phyloP scores from a whole-genome alignment of 1,284 basidiomycete genomes.

The Bjerkandera adusta region DNA sequence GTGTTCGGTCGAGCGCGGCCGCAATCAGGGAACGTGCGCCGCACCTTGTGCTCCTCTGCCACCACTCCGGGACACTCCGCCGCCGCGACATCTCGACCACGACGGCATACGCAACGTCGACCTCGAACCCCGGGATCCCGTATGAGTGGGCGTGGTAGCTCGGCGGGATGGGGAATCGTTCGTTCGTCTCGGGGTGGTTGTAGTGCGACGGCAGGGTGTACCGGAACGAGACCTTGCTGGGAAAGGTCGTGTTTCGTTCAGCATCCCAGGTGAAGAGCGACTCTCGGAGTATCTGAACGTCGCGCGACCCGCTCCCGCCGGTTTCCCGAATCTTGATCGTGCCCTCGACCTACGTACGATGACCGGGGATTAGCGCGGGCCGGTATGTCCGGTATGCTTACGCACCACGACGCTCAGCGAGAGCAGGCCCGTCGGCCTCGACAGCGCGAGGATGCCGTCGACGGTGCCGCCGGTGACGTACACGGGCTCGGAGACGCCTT shows the following conservation, averaged over 20 bases:
- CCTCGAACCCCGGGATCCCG: slow-evolving; percentile 65
- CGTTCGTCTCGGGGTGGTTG: slow-evolving; percentile 17
- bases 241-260: slow-evolving; percentile 20
- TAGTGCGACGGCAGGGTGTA: slow-evolving; percentile 27
- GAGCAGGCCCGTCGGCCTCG: slow-evolving; percentile 23
- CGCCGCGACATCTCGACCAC: slow-evolving; percentile 22
- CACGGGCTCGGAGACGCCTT: slow-evolving; percentile 18
- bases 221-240: slow-evolving; percentile 25
- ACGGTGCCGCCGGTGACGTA: slow-evolving; percentile 25
- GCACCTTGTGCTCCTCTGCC: slow-evolving; percentile 25
- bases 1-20: too few species aligned
- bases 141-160: slow-evolving; percentile 59
- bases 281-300: slow-evolving; percentile 20
- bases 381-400: not conserved
- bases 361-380: not conserved
- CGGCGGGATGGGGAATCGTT: slow-evolving; percentile 49
- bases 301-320: slow-evolving; percentile 22
- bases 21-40: slow-evolving; percentile 2
- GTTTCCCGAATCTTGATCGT: slow-evolving; percentile 24
- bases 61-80: slow-evolving; percentile 24
- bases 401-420: slow-evolving; percentile 26
- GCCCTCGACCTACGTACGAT: slow-evolving; percentile 25
- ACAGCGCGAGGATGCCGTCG: slow-evolving; percentile 26
- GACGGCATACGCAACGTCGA: slow-evolving; percentile 59
- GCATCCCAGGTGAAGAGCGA: slow-evolving; percentile 27